These are phyloP conservation scores for Allium fistulosum DNA, from an alignment of 106 monocot species.

Conservation along the genomic window DNA sequence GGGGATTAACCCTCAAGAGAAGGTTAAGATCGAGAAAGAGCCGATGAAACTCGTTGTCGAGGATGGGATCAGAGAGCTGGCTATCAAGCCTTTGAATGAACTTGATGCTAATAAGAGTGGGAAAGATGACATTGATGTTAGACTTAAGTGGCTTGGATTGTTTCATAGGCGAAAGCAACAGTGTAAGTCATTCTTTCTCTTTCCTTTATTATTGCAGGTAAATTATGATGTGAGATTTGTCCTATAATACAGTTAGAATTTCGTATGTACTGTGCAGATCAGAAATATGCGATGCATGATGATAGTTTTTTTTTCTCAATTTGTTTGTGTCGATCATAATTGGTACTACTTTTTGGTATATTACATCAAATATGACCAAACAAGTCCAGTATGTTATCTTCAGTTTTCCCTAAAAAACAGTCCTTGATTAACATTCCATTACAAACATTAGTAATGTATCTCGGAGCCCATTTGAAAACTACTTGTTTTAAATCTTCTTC, in stretches of 20 bases:
- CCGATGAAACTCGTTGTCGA: constrained; percentile 71
- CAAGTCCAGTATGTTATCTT: too few relatives aligned
- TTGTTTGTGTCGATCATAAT: too few relatives aligned
- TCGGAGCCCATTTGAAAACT: too few relatives aligned
- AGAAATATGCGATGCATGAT: too few relatives aligned
- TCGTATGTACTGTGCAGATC: too few relatives aligned
- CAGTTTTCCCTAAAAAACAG: too few relatives aligned
- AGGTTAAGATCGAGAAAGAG: constrained; percentile 84
- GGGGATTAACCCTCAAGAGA: constrained; percentile 87
- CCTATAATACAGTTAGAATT: not conserved
- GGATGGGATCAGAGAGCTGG: constrained; percentile 56
- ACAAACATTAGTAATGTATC: too few relatives aligned
- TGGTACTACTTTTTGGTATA: too few relatives aligned
- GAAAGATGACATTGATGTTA: constrained; percentile 84
- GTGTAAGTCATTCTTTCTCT: constrained; percentile 24
- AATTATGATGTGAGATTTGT: not conserved
- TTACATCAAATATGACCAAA: too few relatives aligned
- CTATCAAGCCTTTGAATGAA: constrained; percentile 46
- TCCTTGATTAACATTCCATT: too few relatives aligned
- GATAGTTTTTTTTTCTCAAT: too few relatives aligned
- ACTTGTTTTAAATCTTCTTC: too few relatives aligned
- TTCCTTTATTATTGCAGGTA: not conserved
- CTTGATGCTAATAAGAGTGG: constrained; percentile 46
- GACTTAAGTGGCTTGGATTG: constrained; percentile 98
- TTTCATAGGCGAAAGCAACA: constrained; percentile 98